Base-by-base conservation (phyloP, 2,329 filamentous ascomycete species). In the Fusarium sp. region DNA sequence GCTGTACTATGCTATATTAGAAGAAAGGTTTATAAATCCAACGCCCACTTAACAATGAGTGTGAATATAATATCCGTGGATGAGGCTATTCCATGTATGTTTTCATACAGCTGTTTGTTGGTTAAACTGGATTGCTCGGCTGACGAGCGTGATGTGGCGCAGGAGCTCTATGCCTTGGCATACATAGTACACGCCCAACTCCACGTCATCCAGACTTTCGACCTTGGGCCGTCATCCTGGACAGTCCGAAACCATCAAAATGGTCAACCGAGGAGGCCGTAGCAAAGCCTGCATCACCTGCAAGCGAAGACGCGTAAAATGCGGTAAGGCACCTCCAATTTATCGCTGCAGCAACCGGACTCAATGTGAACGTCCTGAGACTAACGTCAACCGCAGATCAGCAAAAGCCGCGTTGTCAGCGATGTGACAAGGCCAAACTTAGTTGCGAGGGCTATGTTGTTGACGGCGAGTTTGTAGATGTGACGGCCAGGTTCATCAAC, bases 281-380 rank as follows among this genome's bases (percentile, higher is more conserved):
- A 61, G 57, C 15, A 61, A 56, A 57, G 58, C 58, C 1, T 61
- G 58, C 19, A 56, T 13, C 11, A 61, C 58, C 1, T 61, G 58
- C 58, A 61, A 50, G 39, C 58, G 50, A 41, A 49, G 58, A 13
- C 58, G 58, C 6, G 58, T 61, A 7, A 61, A 61, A 45, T 61
- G 58, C 43, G 57, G 58, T 61, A 45, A 38, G 35, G 12, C 22
- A 8, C 7, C 13, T 39, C n/a, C 5, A 12, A 3, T 19, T 2
- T 19, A 19, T 19, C 19, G 3, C 8, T 24, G 24, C n/a, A 7
- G 8, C 26, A 7, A 13, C 2, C 1, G 13, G 26, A 7, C 4
- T 7, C n/a, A 3, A 5, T 26, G 2, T 2, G 7, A 5, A n/a
- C 15, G 3, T 13, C n/a, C 19, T 19, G 19, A 19, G 9, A 15